phyloP scores from a whole-genome alignment of 2,329 filamentous ascomycete species.

The Fusarium torreyae region DNA sequence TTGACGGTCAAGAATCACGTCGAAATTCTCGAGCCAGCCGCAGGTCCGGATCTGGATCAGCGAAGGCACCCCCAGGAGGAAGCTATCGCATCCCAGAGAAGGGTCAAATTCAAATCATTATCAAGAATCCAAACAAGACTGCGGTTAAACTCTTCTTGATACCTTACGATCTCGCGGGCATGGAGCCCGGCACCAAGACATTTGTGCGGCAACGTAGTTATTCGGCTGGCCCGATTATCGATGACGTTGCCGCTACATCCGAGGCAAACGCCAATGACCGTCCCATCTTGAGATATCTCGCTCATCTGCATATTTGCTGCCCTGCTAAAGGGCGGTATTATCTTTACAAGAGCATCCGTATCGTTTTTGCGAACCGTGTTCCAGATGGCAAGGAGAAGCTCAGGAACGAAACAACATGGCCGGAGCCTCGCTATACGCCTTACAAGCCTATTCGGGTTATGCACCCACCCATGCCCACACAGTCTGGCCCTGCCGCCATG shows the following conservation, averaged over 20 bases:
- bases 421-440: constrained; percentile 86
- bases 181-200: constrained; percentile 95
- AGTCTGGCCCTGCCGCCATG: constrained; percentile 62
- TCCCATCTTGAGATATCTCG: constrained; percentile 87
- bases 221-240: constrained; percentile 87
- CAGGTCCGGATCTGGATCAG: constrained; percentile 66
- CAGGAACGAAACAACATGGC: constrained; percentile 88
- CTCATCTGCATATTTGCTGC: constrained; percentile 94
- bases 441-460: constrained; percentile 80
- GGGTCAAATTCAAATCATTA: constrained; percentile 95
- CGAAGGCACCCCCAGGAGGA: constrained; percentile 81
- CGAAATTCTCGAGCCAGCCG: constrained; percentile 64
- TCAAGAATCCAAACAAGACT: constrained; percentile 99
- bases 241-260: constrained; percentile 65
- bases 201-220: constrained; percentile 96
- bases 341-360: constrained; percentile 90
- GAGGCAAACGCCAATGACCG: constrained; percentile 61
- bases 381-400: constrained; percentile 96
- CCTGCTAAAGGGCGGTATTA: constrained; percentile 87
- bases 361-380: constrained; percentile 96
- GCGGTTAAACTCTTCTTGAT: constrained; percentile 96
- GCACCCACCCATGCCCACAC: constrained; percentile 57
- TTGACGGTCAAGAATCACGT: constrained; percentile 47
- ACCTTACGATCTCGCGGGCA: constrained; percentile 91
- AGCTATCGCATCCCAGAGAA: constrained; percentile 95